Evolutionary conservation across 805 yeast genomes (phyloP), one percentile per base, ranked within the genome.

Genomic region (Metschnikowia vanudenii): DNA sequence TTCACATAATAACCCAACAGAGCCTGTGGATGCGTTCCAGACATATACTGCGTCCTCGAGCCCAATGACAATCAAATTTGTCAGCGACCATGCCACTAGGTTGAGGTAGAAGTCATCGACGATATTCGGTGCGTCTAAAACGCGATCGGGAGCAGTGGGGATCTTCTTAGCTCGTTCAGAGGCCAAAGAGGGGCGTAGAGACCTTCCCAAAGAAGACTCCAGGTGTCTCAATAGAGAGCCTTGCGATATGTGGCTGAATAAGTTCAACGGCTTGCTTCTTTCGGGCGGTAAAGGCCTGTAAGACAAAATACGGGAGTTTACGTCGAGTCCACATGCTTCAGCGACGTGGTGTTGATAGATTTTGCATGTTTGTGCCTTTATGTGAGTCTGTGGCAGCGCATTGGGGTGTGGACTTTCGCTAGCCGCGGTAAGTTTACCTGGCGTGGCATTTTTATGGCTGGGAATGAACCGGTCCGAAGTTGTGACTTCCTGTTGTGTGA

Each of bases 121-220:
- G 47, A 91, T 76, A 0, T 96, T 97, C 0, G 99, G 99, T 0
- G 98, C 99, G 68, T 94, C 99, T 34, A 94, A 73, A 1, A 94
- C 96, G 52, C 96, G 78, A 54, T 88, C 96, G 1, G 99, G 98
- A 29, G 88, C 87, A 0, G 88, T 81, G 20, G 95, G 88, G 39
- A 94, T 76, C 56, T 82, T 84, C 54, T 96, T 81, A 40, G 88
- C 79, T 57, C 90, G 73, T 14, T 86, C 82, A 31, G 81, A 75
- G 4, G 85, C 86, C 22, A 77, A 72, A 11, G 76, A 68, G 0
- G 82, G 76, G 10, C 73, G 67, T 38, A 69, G 59, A 31, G 69
- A 61, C 40, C 65, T 65, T 52, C 57, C 63, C 7, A 39, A 16
- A 3, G 32, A 5, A 22, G 32, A 19, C 12, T 13, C 32, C 34